Percentiles rank a stretch among this genome's conserved stretches.
phyloP scores from a whole-genome alignment of 805 yeast genomes.

The Lipomyces spencermartinsiae region DNA sequence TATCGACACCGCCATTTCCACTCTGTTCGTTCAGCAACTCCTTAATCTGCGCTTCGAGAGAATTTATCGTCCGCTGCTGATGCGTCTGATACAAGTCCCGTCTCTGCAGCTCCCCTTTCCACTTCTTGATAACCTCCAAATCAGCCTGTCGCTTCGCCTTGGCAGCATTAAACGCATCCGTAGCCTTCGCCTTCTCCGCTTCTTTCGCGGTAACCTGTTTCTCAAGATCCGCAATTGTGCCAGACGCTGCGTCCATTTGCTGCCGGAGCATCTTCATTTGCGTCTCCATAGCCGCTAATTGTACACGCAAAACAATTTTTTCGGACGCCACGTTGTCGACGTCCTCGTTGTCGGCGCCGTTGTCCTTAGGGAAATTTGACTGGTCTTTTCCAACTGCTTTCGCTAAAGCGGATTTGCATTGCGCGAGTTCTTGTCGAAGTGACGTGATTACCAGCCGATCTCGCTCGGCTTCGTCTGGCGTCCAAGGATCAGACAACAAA shows the following conservation, averaged over 20 bases:
- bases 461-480: conserved; percentile 11
- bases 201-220: background rate
- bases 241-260: background rate
- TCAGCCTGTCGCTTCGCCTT: conserved; percentile 12
- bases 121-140: conserved; percentile 5
- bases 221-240: background rate
- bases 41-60: background rate
- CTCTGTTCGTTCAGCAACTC: background rate
- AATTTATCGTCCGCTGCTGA: background rate
- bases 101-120: conserved; percentile 12
- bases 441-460: conserved; percentile 9
- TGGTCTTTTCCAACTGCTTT: background rate
- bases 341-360: background rate
- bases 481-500: background rate
- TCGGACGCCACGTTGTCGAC: background rate
- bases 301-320: background rate
- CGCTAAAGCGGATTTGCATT: background rate
- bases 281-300: conserved; percentile 3
- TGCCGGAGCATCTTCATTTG: background rate
- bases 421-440: conserved; percentile 13
- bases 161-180: background rate
- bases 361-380: background rate
- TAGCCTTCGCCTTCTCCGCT: background rate
- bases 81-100: background rate
- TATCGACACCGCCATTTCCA: background rate